Base-by-base conservation (phyloP, 1,284 basidiomycete species). In the Entoloma clypeatum region DNA sequence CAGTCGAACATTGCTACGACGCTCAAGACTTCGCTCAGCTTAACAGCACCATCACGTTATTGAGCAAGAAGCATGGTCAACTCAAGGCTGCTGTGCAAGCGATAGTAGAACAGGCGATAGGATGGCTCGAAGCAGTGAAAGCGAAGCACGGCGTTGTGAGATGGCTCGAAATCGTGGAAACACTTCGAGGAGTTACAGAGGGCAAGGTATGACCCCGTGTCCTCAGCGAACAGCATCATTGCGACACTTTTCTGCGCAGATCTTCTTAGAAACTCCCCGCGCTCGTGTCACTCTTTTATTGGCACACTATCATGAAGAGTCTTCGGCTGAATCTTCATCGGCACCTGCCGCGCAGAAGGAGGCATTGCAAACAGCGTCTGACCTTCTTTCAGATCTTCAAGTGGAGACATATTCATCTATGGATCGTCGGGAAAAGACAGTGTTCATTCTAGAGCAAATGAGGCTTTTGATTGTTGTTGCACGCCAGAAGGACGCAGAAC, bases 351-450 rank as follows among this genome's bases (percentile, higher is more conserved):
- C 68, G 10, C 48, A 38, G 30, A 80, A 79, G 57, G 77, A 89
- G 52, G 78, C 84, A 39, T 65, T 92, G 27, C 79, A 86, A 53
- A 84, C 79, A 0, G 89, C 91, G 1, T 94, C 91, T 0, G 93
- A 96, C 50, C 70, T 97, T 22, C 75, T 99, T 48, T 88, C 87
- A 38, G 96, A 99, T 41, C 80, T 99, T 1, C 93, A 97, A 67
- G 94, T 99, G 31, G 96, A 99, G 68, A 99, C 96, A 2, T 99
- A 98, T 60, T 96, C 93, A 17, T 92, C 89, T 9, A 98, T 99
- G 95, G 92, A 97, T 53, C 82, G 94, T 49, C 72, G 90, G 55
- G 96, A 99, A 66, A 99, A 99, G 75, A 96, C 92, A 7, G 92
- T 98, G 60, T 98, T 99, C 59, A 91, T 99, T 52, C 71, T 99